Evolutionary conservation across 1,139 yeast genomes (phyloP), one percentile per base, ranked within the genome.

Genomic region (Eremothecium cymbalariae): DNA sequence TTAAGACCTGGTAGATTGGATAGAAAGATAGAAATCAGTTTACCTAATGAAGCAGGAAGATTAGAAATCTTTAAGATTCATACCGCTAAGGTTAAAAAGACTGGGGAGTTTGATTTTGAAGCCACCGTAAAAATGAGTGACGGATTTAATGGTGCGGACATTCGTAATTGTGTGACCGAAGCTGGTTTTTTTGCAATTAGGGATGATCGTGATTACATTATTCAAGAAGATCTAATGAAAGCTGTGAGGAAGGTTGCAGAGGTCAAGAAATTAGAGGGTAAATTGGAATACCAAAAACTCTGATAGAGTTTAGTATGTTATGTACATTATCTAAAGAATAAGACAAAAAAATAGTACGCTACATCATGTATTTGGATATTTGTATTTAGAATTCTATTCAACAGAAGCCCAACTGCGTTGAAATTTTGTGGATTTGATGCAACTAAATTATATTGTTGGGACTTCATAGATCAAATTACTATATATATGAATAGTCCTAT

Each of bases 111-210:
- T 60, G 98, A 93, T 64, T 86, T 84, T 51, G 98, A 93, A 64
- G 95, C 96, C 14, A 82, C 86, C 25, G 97, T 90, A 25, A 88
- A 90, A 65, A 86, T 90, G 96, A 80, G 94, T 62, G 98, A 93
- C 63, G 98, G 98, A 1, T 90, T 93, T 64, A 93, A 93, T 62
- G 99, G 99, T 63, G 98, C 98, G 5, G 99, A 93, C 70, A 80
- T 93, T 50, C 77, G 98, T 63, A 93, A 93, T 59, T 96, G 93
- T 42, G 74, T 88, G 25, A 93, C 99, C n/a, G 99, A 93, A 65
- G 97, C 96, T 18, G 99, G 98, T 2, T 90, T 93, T 65, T 86
- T 88, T 55, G 98, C 98, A 41, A 93, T 93, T 51, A 76, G 98
- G 63, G 97, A 90, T 53, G 98, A 90, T 57, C 77, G 98, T 54